These are phyloP conservation scores for Leptographium wingfieldii DNA, from an alignment of 2,329 filamentous ascomycete species.

Conservation along the genomic window DNA sequence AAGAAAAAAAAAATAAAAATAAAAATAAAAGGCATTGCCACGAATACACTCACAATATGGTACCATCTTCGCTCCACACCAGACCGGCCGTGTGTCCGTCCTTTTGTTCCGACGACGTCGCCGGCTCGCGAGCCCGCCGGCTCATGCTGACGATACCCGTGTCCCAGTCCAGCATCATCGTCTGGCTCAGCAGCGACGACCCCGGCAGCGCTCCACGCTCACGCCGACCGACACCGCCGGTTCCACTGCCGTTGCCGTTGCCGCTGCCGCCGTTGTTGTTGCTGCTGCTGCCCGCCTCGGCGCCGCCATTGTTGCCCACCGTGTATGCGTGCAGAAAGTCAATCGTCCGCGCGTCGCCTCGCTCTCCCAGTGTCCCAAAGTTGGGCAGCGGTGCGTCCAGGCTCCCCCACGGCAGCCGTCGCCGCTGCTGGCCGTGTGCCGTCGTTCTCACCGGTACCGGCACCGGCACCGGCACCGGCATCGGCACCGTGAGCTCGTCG, in stretches of 20 bases:
- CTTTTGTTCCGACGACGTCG: slow-evolving; percentile 36
- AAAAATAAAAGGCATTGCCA: neutral
- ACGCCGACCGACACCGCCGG: neutral
- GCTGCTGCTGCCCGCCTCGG: neutral
- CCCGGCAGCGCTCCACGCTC: slow-evolving; percentile 6
- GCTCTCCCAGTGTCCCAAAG: neutral
- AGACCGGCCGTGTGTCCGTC: slow-evolving; percentile 51
- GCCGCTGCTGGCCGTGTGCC: neutral
- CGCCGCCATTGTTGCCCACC: neutral
- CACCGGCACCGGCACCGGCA: neutral
- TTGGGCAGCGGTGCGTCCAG: neutral
- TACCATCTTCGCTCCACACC: slow-evolving; percentile 49
- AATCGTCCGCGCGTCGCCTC: neutral
- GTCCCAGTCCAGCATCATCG: slow-evolving; percentile 19
- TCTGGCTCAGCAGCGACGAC: slow-evolving; percentile 21
- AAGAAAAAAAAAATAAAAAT: slow-evolving; percentile 4
- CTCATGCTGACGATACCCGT: slow-evolving; percentile 5
- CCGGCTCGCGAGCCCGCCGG: neutral
- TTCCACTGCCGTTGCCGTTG: neutral
- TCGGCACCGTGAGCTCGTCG: neutral
- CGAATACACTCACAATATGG: slow-evolving; percentile 37
- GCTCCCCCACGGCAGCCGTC: neutral
- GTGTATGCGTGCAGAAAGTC: slow-evolving; percentile 4
- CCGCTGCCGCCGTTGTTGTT: neutral
- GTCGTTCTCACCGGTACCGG: neutral